These are phyloP conservation scores for Podaxis carcinomalis DNA, from an alignment of 768 basidiomycete genomes.

Conservation along the genomic window DNA sequence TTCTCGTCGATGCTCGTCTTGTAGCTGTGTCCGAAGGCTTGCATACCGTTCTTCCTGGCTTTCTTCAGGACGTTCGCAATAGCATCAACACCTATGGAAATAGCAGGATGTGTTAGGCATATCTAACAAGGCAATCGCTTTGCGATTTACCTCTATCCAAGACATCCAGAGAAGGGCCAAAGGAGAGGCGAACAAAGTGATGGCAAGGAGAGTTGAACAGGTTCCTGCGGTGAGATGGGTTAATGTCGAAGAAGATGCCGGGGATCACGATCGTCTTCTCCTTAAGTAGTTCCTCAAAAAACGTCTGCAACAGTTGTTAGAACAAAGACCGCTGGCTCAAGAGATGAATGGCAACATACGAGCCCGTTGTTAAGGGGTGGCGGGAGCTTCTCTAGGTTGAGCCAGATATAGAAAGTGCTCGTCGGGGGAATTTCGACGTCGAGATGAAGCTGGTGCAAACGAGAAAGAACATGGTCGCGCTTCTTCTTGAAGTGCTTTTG, in stretches of 20 bases:
- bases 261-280: conserved; percentile 89
- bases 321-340: background rate
- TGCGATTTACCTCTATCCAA: conserved; percentile 62
- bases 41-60: conserved; percentile 58
- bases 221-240: conserved; percentile 79
- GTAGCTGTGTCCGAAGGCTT: conserved; percentile 64
- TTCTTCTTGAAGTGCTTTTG: conserved; percentile 91
- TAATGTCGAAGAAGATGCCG: conserved; percentile 87
- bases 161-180: conserved; percentile 77
- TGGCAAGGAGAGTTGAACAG: conserved; percentile 89
- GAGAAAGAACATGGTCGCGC: conserved; percentile 81
- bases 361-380: conserved; percentile 85
- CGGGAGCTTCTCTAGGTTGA: conserved; percentile 77
- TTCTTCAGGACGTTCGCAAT: conserved; percentile 75
- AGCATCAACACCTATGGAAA: conserved; percentile 69
- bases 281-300: conserved; percentile 93
- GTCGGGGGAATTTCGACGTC: conserved; percentile 72
- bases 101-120: background rate
- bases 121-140: background rate
- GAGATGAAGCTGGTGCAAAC: conserved; percentile 76
- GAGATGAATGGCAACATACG: conserved; percentile 29
- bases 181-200: conserved; percentile 84
- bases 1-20: conserved; percentile 5
- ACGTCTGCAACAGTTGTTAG: conserved; percentile 46
- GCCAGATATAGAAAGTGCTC: conserved; percentile 94